Base-by-base conservation (phyloP, 2,329 filamentous ascomycete species). In the Penicillium sclerotiorum region DNA sequence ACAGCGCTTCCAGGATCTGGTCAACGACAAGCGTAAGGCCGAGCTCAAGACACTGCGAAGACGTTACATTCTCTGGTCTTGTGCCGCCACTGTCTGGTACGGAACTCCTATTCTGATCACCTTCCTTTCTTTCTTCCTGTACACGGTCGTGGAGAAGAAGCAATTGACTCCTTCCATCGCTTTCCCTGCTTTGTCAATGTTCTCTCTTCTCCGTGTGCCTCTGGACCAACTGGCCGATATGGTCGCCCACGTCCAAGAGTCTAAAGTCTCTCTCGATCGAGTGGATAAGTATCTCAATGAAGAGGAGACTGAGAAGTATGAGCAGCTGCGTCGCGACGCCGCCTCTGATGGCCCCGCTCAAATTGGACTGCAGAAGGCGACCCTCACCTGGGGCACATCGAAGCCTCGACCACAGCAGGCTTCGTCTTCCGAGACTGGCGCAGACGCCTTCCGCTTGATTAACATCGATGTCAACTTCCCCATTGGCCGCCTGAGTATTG, bases 221-320 rank as follows among this genome's bases (percentile, higher is more conserved):
- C 78, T 99, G 38, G 94, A 99, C 69, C 93, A 97, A 73, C 81
- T 99, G 46, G 94, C 94, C 43, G 94, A 99, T 71, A 99, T 99
- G 94, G 88, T 97, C 65, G 94, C 94, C 9, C 94, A 97, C 73
- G 92, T 99, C 4, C 91, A 96, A 74, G 94, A 99, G 73, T 90
- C 92, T 20, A 95, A 95, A 74, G 93, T 99, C 17, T 99, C 94
- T 0, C 86, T 99, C 44, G 92, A 96, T 65, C 92, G 94, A 77
- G 90, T 99, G 7, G 93, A 99, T 66, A 89, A 95, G 61, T 99
- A 96, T 63, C 73, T 99, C 35, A 86, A 81, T 49, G 94, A 99
- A 68, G 91, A 94, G 7, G 94, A 99, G 74, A 99, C 94, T 0
- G 90, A 95, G 50, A 99, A 99, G 70, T 97, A 96, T 66, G 78